phyloP scores from a whole-genome alignment of 2,329 filamentous ascomycete genomes.

The Westerdykella sp. region DNA sequence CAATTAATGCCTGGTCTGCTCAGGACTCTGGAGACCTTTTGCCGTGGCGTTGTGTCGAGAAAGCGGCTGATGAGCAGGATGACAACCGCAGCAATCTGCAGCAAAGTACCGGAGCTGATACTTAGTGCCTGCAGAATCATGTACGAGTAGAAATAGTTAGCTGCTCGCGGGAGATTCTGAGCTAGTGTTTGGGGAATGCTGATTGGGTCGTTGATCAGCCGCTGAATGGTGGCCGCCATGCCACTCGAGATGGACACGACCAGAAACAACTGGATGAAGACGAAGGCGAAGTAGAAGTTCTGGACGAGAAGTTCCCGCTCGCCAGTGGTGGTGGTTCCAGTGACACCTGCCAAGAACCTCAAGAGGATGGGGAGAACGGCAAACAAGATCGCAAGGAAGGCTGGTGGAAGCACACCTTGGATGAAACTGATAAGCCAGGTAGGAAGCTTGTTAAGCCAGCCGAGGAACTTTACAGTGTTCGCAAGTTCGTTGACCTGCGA shows the following conservation, averaged over 20 bases:
- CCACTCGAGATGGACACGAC: conserved; percentile 82
- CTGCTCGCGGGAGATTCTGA: conserved; percentile 71
- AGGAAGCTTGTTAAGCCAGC: conserved; percentile 61
- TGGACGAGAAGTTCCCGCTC: conserved; percentile 79
- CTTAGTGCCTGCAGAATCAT: conserved; percentile 92
- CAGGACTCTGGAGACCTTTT: conserved; percentile 83
- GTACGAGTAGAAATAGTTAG: conserved; percentile 98
- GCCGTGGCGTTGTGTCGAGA: conserved; percentile 70
- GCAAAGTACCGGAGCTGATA: conserved; percentile 78
- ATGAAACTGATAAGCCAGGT: conserved; percentile 58
- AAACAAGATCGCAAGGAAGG: conserved; percentile 70
- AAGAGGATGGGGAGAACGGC: conserved; percentile 76
- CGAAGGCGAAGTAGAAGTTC: conserved; percentile 84
- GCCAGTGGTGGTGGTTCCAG: conserved; percentile 77
- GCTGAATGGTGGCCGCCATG: conserved; percentile 58
- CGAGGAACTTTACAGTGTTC: conserved; percentile 59
- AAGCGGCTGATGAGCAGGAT: conserved; percentile 75
- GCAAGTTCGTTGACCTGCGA: conserved; percentile 71
- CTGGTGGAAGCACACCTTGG: conserved; percentile 78
- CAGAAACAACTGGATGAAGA: conserved; percentile 92
- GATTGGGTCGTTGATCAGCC: conserved; percentile 60
- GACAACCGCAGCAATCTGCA: conserved; percentile 74
- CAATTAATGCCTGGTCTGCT: conserved; percentile 71
- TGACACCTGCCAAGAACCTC: conserved; percentile 62
- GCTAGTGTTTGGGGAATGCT: conserved; percentile 68